Percentiles rank a stretch among this genome's conserved stretches.
Evolutionary conservation across 2,329 filamentous ascomycete genomes (phyloP).

Genomic region (Paraconiothyrium sp.): DNA sequence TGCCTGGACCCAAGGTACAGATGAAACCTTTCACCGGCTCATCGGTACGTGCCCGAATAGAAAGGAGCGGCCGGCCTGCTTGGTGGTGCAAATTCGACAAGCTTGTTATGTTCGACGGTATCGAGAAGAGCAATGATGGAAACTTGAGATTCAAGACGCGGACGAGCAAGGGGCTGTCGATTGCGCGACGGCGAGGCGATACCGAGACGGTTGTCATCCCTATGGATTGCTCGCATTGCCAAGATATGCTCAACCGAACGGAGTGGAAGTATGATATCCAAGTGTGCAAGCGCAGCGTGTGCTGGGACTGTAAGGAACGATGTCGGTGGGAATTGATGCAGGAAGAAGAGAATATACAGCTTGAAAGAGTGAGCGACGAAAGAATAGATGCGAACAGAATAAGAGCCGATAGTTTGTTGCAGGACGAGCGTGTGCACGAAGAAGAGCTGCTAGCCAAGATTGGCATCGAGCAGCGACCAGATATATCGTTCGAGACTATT

Average conservation of each 20-base stretch:
- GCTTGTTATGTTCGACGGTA: slow-evolving; percentile 45
- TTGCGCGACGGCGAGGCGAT: slow-evolving; percentile 41
- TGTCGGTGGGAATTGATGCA: slow-evolving; percentile 44
- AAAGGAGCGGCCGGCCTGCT: slow-evolving; percentile 31
- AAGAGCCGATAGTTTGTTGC: slow-evolving; percentile 44
- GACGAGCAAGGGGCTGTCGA: slow-evolving; percentile 42
- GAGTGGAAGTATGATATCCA: slow-evolving; percentile 49
- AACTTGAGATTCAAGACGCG: slow-evolving; percentile 32
- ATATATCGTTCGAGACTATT: slow-evolving; percentile 28
- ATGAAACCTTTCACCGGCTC: slow-evolving; percentile 36
- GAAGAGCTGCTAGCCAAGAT: slow-evolving; percentile 34
- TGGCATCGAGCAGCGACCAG: slow-evolving; percentile 29
- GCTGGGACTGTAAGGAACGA: slow-evolving; percentile 46
- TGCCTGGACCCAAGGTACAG: slow-evolving; percentile 37
- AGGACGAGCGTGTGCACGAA: slow-evolving; percentile 30
- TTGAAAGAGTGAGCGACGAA: slow-evolving; percentile 12
- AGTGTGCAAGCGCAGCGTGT: slow-evolving; percentile 44
- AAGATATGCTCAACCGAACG: slow-evolving; percentile 43
- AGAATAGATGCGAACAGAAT: slow-evolving; percentile 32
- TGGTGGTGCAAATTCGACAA: slow-evolving; percentile 51
- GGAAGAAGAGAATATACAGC: slow-evolving; percentile 14
- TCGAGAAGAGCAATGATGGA: slow-evolving; percentile 24
- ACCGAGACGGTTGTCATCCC: slow-evolving; percentile 43
- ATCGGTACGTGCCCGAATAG: slow-evolving; percentile 39
- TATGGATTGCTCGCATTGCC: slow-evolving; percentile 43